Percentiles rank a stretch among this genome's conserved stretches.
These are phyloP conservation scores for Dysphania ambrosioides DNA, from an alignment of 148 eudicot genomes.

Conservation along the genomic window DNA sequence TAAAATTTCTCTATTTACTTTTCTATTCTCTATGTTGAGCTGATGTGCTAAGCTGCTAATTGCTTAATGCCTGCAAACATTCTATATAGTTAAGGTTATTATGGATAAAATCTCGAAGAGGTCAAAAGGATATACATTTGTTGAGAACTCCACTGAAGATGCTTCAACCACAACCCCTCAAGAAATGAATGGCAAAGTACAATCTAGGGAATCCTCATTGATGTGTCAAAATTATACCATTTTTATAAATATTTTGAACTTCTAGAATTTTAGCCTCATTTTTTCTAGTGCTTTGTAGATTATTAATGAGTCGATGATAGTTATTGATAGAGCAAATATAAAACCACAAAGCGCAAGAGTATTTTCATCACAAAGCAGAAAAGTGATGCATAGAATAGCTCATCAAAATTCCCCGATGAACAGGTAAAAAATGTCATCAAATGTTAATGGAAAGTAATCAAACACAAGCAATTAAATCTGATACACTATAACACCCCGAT, in stretches of 20 bases:
- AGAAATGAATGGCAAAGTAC: slow-evolving; percentile 96
- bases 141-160: slow-evolving; percentile 69
- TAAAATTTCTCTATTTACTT: not conserved
- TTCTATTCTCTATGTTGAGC: not conserved
- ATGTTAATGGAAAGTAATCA: not conserved
- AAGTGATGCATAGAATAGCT: not conserved
- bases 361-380: slow-evolving; percentile 2
- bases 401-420: not conserved
- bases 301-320: slow-evolving; percentile 92
- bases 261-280: not conserved
- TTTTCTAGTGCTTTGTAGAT: slow-evolving; percentile 44
- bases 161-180: slow-evolving; percentile 69
- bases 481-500: no score
- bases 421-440: not conserved
- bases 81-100: slow-evolving; percentile 64
- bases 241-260: not conserved
- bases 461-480: no score
- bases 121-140: slow-evolving; percentile 87
- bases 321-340: slow-evolving; percentile 70
- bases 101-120: slow-evolving; percentile 97
- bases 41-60: slow-evolving; percentile 10
- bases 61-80: not conserved
- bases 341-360: slow-evolving; percentile 45
- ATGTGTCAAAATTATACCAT: no score
- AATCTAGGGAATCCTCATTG: not conserved